A percentile compares a stretch with the other conserved stretches of the same genome.
These are phyloP conservation scores for Trypanosoma rangeli DNA, from an alignment of 208 protist genomes.

Conservation along the genomic window DNA sequence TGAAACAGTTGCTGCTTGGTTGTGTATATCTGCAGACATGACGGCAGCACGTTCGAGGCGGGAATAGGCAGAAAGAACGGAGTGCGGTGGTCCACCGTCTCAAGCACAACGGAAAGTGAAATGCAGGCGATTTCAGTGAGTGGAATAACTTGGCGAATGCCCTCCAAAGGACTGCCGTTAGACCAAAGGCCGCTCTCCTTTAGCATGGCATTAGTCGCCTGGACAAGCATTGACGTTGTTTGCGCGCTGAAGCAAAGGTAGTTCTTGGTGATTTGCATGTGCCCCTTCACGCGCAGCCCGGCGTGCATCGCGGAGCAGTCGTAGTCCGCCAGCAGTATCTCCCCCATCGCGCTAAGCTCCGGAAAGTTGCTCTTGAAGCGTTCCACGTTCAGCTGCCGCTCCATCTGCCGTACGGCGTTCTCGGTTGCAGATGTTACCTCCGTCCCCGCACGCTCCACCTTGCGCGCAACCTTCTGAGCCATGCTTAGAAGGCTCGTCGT, in stretches of 20 bases:
- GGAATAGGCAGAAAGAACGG: conserved; percentile 77
- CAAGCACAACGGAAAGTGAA: conserved; percentile 55
- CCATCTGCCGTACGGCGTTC: conserved; percentile 55
- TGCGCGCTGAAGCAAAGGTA: conserved; percentile 70
- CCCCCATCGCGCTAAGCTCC: conserved; percentile 46
- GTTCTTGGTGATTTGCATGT: conserved; percentile 61
- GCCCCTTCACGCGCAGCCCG: conserved; percentile 39
- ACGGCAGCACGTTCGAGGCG: conserved; percentile 52
- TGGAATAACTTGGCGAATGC: conserved; percentile 61
- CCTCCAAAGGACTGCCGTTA: not conserved
- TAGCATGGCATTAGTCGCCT: conserved; percentile 37
- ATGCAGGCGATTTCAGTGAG: conserved; percentile 60
- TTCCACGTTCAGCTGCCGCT: conserved; percentile 53
- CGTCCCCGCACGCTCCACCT: conserved; percentile 48
- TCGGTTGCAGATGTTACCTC: conserved; percentile 55
- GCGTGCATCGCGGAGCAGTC: conserved; percentile 60
- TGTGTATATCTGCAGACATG: conserved; percentile 72
- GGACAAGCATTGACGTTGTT: conserved; percentile 30
- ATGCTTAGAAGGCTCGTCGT: conserved; percentile 24
- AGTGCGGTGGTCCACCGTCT: conserved; percentile 40
- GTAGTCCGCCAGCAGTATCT: conserved; percentile 73
- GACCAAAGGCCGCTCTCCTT: conserved; percentile 21
- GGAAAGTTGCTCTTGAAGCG: conserved; percentile 62
- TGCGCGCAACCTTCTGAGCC: conserved; percentile 38
- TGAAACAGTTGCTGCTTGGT: conserved; percentile 58